phyloP scores from a whole-genome alignment of 1,284 basidiomycete genomes.

The Phylloporus sp. region DNA sequence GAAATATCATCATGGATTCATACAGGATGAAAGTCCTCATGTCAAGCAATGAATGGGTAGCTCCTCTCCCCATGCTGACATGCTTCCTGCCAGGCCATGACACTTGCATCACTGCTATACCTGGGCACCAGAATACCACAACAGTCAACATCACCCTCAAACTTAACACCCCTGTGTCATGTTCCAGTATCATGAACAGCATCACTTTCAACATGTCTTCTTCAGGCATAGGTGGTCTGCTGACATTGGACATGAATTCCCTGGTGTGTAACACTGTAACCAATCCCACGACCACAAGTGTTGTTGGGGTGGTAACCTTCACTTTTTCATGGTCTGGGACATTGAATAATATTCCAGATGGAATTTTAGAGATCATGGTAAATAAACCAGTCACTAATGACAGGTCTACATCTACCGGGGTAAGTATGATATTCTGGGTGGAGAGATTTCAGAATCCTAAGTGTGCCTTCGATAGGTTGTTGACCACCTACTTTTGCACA shows the following conservation, averaged over 20 bases:
- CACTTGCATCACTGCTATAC: constrained; percentile 59
- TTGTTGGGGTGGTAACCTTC: constrained; percentile 61
- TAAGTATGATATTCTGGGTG: constrained; percentile 38
- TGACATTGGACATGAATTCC: constrained; percentile 50
- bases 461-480: constrained; percentile 45
- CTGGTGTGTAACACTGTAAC: constrained; percentile 52
- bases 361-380: constrained; percentile 75
- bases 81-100: constrained; percentile 87
- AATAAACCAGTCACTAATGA: constrained; percentile 54
- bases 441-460: background rate
- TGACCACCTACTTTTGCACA: constrained; percentile 81
- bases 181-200: constrained; percentile 62
- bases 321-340: constrained; percentile 76
- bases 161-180: constrained; percentile 80
- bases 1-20: constrained; percentile 64
- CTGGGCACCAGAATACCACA: constrained; percentile 57
- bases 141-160: constrained; percentile 73
- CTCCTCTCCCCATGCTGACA: constrained; percentile 74
- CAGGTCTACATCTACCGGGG: constrained; percentile 56
- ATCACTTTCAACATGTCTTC: constrained; percentile 71
- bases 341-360: constrained; percentile 75
- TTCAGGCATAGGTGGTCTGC: constrained; percentile 63
- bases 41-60: constrained; percentile 65
- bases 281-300: constrained; percentile 48
- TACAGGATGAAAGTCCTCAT: constrained; percentile 86